Conservation (phyloP, 106 monocot genomes). For the Acanthochlamys bracteata region DNA sequence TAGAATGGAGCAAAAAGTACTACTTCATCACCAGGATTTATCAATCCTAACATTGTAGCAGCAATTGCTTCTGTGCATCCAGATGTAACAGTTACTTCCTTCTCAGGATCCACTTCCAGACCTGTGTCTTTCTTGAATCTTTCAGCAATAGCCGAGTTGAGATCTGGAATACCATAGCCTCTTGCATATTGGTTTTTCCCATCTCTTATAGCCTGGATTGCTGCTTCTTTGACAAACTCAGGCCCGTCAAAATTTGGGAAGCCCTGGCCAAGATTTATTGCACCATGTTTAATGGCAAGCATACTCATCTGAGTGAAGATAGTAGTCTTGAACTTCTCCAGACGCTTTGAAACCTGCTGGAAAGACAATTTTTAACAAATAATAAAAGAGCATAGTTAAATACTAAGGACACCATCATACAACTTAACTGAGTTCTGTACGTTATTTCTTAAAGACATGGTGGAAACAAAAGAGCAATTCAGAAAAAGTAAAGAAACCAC, state of each 20-base stretch:
- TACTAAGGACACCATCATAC: neutral
- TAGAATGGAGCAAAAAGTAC: constrained; percentile 93
- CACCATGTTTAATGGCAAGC: constrained; percentile 82
- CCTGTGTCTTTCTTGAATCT: constrained; percentile 79
- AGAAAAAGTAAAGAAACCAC: no score
- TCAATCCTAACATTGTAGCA: constrained; percentile 82
- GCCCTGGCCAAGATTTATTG: constrained; percentile 95
- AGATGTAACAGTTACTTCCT: constrained; percentile 88
- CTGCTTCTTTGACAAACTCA: constrained; percentile 88
- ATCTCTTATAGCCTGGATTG: constrained; percentile 74
- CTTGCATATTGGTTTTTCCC: constrained; percentile 96
- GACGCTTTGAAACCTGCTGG: constrained; percentile 73
- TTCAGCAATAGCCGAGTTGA: constrained; percentile 68
- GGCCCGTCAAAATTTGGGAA: constrained; percentile 99
- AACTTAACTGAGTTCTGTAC: neutral
- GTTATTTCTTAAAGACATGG: no score
- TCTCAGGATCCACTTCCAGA: constrained; percentile 68
- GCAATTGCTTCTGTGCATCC: constrained; percentile 99
- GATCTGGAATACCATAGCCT: constrained; percentile 77
- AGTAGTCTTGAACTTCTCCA: constrained; percentile 95
- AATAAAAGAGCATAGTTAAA: neutral
- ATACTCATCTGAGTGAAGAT: constrained; percentile 98
- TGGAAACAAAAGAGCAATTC: no score
- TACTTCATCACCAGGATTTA: constrained; percentile 92
- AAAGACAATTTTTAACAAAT: neutral